Evolutionary conservation across 208 protist species (phyloP).

Genomic region (Novymonas esmeraldas): DNA sequence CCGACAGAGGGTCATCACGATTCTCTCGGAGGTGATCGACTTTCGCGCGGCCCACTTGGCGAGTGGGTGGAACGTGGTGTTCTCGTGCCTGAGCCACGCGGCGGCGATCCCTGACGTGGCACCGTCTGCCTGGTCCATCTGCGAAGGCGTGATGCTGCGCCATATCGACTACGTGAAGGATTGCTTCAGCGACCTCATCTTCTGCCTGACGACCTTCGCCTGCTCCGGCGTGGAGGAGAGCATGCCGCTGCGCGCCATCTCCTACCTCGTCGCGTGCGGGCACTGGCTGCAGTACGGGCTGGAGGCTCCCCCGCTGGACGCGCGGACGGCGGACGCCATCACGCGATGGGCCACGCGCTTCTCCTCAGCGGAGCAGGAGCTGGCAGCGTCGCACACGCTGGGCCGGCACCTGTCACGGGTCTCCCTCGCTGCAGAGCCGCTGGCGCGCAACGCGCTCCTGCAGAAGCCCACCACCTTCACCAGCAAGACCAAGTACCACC

Average conservation of each 20-base stretch:
- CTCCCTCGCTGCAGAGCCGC: constrained; percentile 46
- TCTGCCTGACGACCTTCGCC: constrained; percentile 85
- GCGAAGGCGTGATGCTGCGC: constrained; percentile 55
- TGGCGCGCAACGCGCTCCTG: constrained; percentile 45
- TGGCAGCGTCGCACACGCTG: constrained; percentile 27
- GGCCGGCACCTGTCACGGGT: constrained; percentile 46
- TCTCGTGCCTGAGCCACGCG: constrained; percentile 79
- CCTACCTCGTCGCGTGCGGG: constrained; percentile 75
- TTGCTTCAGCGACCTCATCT: constrained; percentile 84
- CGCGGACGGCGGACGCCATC: constrained; percentile 43
- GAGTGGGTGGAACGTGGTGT: constrained; percentile 86
- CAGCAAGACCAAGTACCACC: constrained; percentile 70
- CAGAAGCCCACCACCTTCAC: constrained; percentile 51
- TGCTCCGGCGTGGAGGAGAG: constrained; percentile 52
- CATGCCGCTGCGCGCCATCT: constrained; percentile 66
- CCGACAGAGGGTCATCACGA: constrained; percentile 66
- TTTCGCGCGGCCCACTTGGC: constrained; percentile 70
- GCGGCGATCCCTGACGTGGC: constrained; percentile 82
- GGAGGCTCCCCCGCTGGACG: constrained; percentile 57
- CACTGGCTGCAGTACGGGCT: constrained; percentile 89
- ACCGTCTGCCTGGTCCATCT: constrained; percentile 63
- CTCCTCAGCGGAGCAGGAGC: constrained; percentile 49
- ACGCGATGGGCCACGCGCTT: constrained; percentile 65
- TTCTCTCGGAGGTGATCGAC: constrained; percentile 78
- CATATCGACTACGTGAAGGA: constrained; percentile 75